Evolutionary conservation across 768 basidiomycete genomes (phyloP), one percentile per base, ranked within the genome.

Genomic region (Plicaturopsis crispa): DNA sequence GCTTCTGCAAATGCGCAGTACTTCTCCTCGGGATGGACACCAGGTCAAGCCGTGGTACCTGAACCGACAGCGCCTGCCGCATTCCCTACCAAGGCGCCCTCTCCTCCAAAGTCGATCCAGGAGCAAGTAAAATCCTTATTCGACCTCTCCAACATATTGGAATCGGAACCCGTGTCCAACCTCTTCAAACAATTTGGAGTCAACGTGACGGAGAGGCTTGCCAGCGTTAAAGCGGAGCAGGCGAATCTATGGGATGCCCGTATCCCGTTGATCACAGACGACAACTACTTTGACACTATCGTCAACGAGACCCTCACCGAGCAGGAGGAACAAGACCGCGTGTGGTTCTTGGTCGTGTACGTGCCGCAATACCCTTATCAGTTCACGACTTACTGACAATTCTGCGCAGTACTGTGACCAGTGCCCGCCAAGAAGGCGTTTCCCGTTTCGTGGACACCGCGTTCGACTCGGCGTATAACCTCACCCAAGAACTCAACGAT

Each of bases 261-360:
- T 20, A 73, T 93, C 28, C 75, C 80, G 18, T 63, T 91, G 24
- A 76, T 94, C 57, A 88, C 83, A 36, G 90, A 93, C 57, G 69
- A 80, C 35, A 92, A 88, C 56, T 92, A 73, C 53, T 61, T 72
- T 19, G 78, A 84, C 20, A 23, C 85, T 35, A 73, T 92, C 43
- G 73, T 80, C 23, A 75, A 86, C 39, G 89, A 90, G 58, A 49
- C 59, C 12, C 56, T 91, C 48, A 69, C 71, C 11, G 60, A 69
- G 35, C 73, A 83, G 44, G 78, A 86, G 54, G 78, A 79, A 50
- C 61, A 69, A 41, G 63, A 80, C 26, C 69, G 88, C 32, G 70
- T 79, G 8, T 94, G 90, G 90, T 68, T 84, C 46, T 56, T 90
- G 22, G 56, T 87, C 39, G 72, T 93, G 90, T 90, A 54, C 48